phyloP scores from a whole-genome alignment of 2,329 filamentous ascomycete species.

The Sporothrix curviconia region DNA sequence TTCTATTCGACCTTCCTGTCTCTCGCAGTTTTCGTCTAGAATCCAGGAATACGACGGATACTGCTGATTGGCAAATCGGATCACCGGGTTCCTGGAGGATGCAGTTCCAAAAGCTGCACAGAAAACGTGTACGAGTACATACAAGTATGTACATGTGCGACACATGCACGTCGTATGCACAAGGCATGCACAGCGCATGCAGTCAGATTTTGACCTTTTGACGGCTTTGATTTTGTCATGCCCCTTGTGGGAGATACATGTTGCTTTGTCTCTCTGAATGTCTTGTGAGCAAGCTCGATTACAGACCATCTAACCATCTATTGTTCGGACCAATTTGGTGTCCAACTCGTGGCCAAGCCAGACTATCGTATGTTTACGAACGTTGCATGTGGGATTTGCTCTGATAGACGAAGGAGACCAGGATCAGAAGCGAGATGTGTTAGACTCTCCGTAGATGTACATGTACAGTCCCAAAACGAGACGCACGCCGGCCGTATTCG shows the following conservation, averaged over 20 bases:
- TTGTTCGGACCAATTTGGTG: background rate
- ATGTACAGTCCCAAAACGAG: too few species aligned
- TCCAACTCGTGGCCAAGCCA: conserved; percentile 1
- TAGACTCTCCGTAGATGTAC: too few species aligned
- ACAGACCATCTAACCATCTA: background rate
- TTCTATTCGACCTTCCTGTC: background rate
- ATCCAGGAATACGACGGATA: too few species aligned
- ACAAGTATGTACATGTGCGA: background rate
- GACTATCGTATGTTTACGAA: background rate
- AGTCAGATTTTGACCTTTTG: background rate
- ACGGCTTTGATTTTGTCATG: background rate
- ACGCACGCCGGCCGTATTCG: too few species aligned
- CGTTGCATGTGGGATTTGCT: background rate
- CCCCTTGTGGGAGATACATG: background rate
- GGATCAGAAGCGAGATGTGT: background rate
- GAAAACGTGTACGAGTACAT: background rate
- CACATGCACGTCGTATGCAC: background rate
- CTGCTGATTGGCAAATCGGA: background rate
- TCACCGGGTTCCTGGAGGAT: background rate
- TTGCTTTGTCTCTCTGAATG: background rate
- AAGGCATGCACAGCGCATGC: background rate
- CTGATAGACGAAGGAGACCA: background rate
- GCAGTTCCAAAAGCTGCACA: background rate
- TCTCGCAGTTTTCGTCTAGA: background rate
- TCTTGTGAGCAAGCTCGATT: background rate